A percentile compares a stretch with the other conserved stretches of the same genome.
These are phyloP conservation scores for Argentina anserina DNA, from an alignment of 306 rosid genomes.

Conservation along the genomic window DNA sequence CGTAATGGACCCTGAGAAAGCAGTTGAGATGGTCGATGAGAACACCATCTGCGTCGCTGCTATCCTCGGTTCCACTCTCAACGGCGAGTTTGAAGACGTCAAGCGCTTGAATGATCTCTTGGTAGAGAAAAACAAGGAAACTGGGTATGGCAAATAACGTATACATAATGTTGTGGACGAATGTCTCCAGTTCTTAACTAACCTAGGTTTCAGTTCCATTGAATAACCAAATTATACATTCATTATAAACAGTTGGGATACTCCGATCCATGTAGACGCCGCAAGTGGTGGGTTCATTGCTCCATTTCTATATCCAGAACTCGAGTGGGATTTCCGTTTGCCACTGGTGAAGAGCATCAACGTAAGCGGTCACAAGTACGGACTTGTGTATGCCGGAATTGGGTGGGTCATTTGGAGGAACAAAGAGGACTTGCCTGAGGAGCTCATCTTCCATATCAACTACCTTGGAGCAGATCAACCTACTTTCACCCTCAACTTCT, in stretches of 20 bases:
- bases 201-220: not conserved
- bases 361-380: conserved; percentile 92
- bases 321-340: conserved; percentile 84
- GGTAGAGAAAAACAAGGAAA: conserved; percentile 57
- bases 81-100: conserved; percentile 97
- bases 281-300: conserved; percentile 98
- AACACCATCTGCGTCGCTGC: conserved; percentile 96
- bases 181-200: not conserved
- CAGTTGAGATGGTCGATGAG: conserved; percentile 88
- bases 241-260: conserved; percentile 60
- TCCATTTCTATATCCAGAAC: conserved; percentile 83
- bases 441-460: conserved; percentile 91
- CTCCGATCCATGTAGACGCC: conserved; percentile 94
- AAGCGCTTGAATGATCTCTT: conserved; percentile 74
- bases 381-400: conserved; percentile 86
- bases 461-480: conserved; percentile 97
- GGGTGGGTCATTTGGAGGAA: conserved; percentile 92
- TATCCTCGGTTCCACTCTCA: conserved; percentile 85
- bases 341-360: conserved; percentile 89
- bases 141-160: conserved; percentile 49
- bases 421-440: conserved; percentile 84
- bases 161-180: too few species aligned
- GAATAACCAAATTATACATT: not conserved
- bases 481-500: conserved; percentile 95
- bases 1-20: conserved; percentile 79